A percentile compares a stretch with the other conserved stretches of the same genome.
Evolutionary conservation across 306 rosid species (phyloP).

Genomic region (Gleditsia sinensis): DNA sequence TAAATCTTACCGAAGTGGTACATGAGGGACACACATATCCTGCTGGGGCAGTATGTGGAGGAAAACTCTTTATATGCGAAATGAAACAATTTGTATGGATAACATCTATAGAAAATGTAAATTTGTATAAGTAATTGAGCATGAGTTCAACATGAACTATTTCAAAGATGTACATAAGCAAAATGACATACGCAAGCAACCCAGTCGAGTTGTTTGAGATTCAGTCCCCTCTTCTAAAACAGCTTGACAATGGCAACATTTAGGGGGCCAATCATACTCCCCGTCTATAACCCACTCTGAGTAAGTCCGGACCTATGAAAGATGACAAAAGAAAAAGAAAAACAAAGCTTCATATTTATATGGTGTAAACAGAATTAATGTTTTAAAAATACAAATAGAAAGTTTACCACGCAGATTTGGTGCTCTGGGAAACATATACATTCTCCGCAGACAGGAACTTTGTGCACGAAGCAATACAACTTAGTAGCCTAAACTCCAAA

Average conservation of each 20-base stretch:
- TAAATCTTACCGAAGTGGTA: slow-evolving; percentile 74
- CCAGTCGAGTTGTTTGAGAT: slow-evolving; percentile 84
- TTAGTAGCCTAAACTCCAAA: slow-evolving; percentile 69
- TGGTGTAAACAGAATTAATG: slow-evolving; percentile 3
- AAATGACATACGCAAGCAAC: slow-evolving; percentile 93
- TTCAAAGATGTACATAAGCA: slow-evolving; percentile 24
- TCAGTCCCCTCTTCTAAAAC: slow-evolving; percentile 69
- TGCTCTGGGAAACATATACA: slow-evolving; percentile 74
- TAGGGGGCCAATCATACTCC: slow-evolving; percentile 97
- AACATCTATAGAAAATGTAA: slow-evolving; percentile 57
- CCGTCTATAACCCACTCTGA: slow-evolving; percentile 99
- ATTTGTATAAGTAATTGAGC: slow-evolving; percentile 26
- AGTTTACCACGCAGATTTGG: slow-evolving; percentile 84
- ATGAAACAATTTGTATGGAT: slow-evolving; percentile 91
- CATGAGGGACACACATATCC: slow-evolving; percentile 93
- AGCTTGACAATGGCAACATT: slow-evolving; percentile 81
- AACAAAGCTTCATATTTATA: background rate
- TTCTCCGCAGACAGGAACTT: slow-evolving; percentile 76
- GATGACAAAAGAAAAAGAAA: slow-evolving; percentile 14
- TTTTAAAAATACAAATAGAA: background rate
- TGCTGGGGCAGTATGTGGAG: slow-evolving; percentile 96
- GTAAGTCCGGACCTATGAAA: slow-evolving; percentile 76
- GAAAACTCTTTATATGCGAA: slow-evolving; percentile 92
- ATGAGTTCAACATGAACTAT: slow-evolving; percentile 13
- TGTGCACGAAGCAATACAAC: slow-evolving; percentile 70